Evolutionary conservation across 768 basidiomycete species (phyloP), one percentile per base, ranked within the genome.

Genomic region (Leccinum disarticulatum): DNA sequence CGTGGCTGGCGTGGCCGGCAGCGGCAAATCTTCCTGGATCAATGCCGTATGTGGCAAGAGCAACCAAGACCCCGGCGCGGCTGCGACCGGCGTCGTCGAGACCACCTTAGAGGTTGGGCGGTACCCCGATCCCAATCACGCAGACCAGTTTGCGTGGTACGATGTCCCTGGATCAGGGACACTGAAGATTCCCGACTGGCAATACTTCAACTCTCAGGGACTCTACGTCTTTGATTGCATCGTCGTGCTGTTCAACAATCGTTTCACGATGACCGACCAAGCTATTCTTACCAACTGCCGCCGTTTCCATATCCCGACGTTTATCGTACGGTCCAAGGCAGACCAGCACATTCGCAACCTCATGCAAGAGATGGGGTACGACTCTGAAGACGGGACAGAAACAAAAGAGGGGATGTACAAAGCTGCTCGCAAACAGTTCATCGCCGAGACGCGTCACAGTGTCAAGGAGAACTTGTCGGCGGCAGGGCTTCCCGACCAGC

Each of bases 111-210:
- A 66, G 47, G 55, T 76, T 10, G 63, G 60, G 1, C 66, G 76
- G 41, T 77, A 74, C 51, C 58, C 62, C 22, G 67, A 77, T 52
- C 63, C 68, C 17, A 68, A 57, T 19, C 58, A 68, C 7, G 49
- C 62, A 0, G 59, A 66, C 57, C 68, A 63, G 19, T 66, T 72
- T 47, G 67, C 68, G 19, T 78, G 77, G 76, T 77, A 74, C 53
- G 76, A 77, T 38, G 58, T 77, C 28, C 77, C 76, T 0, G 76
- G 76, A 15, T 76, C 76, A 9, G 75, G 73, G 7, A 77, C 77
- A 2, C 56, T 72, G n/a, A 68, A 64, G 41, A 62, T 75, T 51
- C 68, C 73, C 19, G 74, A 73, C 54, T 77, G 74, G 74, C 68
- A 74, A 38, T 77, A 77, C 59, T 77, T 77, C 60, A 75, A 75